phyloP scores from a whole-genome alignment of 1,139 yeast species.

The Yamadazyma trypodendri region DNA sequence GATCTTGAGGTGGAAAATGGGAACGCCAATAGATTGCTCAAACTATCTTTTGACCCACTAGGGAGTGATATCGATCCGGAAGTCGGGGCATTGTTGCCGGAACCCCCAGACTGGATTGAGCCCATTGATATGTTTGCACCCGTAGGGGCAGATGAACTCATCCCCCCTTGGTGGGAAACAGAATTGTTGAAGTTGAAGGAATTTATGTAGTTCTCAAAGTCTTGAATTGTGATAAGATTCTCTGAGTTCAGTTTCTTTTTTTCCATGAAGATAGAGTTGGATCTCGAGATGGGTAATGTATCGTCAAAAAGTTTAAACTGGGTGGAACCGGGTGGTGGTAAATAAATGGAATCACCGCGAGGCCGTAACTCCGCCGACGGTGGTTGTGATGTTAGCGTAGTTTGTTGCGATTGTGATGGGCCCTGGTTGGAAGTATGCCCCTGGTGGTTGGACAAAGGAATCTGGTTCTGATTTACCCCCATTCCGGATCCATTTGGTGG shows the following conservation, averaged over 20 bases:
- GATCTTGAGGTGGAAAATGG: slow-evolving; percentile 12
- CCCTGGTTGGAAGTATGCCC: neutral
- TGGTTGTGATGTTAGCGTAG: slow-evolving; percentile 1
- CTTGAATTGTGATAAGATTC: slow-evolving; percentile 34
- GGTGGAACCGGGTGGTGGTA: slow-evolving; percentile 26
- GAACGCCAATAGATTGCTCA: slow-evolving; percentile 29
- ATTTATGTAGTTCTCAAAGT: slow-evolving; percentile 36
- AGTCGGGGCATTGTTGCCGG: neutral
- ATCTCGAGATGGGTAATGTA: slow-evolving; percentile 23
- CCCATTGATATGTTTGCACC: neutral
- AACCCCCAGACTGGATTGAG: no score
- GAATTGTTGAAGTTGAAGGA: slow-evolving; percentile 5
- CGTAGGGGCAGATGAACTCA: no score
- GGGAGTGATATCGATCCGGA: slow-evolving; percentile 1
- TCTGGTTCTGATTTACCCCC: neutral
- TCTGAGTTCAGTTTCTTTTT: slow-evolving; percentile 18
- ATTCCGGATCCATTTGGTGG: neutral
- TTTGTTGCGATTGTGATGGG: neutral
- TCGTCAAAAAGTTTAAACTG: slow-evolving; percentile 13
- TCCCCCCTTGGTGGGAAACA: neutral
- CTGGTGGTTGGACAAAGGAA: neutral
- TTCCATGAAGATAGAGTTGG: slow-evolving; percentile 45
- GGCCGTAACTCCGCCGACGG: slow-evolving; percentile 17
- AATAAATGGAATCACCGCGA: slow-evolving; percentile 31
- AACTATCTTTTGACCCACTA: slow-evolving; percentile 31